A percentile compares a stretch with the other conserved stretches of the same genome.
Evolutionary conservation across 192 early-diverging fungal genomes (phyloP).

Genomic region (Coemansia sp.): DNA sequence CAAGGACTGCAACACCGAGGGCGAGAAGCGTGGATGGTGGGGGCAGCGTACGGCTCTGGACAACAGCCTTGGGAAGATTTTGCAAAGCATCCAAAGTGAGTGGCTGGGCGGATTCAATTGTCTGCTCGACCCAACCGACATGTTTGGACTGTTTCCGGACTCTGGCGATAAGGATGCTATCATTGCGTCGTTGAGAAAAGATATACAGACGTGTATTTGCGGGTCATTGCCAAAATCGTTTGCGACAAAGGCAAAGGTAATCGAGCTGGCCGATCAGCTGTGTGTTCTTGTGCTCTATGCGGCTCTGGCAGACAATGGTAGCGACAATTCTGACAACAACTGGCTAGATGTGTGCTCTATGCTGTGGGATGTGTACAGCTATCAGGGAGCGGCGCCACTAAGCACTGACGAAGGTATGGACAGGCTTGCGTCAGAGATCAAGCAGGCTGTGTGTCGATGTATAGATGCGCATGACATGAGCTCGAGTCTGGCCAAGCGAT

Average conservation of each 20-base stretch:
- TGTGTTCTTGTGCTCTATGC: conserved; percentile 58
- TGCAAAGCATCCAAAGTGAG: conserved; percentile 66
- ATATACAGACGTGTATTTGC: conserved; percentile 23
- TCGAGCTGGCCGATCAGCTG: conserved; percentile 28
- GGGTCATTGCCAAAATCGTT: conserved; percentile 16
- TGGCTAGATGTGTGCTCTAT: conserved; percentile 45
- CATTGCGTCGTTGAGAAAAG: conserved; percentile 2
- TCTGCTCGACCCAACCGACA: conserved; percentile 19
- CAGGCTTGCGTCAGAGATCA: conserved; percentile 67
- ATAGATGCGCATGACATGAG: conserved; percentile 62
- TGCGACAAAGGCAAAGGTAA: conserved; percentile 24
- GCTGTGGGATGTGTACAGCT: conserved; percentile 60
- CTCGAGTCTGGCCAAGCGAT: conserved; percentile 39
- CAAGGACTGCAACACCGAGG: conserved; percentile 49
- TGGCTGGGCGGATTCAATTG: conserved; percentile 87
- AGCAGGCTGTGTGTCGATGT: conserved; percentile 54
- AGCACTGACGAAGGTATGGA: conserved; percentile 52
- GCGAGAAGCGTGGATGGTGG: conserved; percentile 86
- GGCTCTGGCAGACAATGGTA: conserved; percentile 46
- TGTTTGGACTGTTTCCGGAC: neutral
- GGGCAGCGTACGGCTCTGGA: conserved; percentile 70
- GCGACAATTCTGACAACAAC: conserved; percentile 29
- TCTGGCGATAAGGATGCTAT: neutral
- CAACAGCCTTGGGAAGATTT: conserved; percentile 59
- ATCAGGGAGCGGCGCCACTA: conserved; percentile 52